Evolutionary conservation across 116 monocot species (phyloP), one percentile per base, ranked within the genome.

Genomic region (Papilionanthe hybrid): DNA sequence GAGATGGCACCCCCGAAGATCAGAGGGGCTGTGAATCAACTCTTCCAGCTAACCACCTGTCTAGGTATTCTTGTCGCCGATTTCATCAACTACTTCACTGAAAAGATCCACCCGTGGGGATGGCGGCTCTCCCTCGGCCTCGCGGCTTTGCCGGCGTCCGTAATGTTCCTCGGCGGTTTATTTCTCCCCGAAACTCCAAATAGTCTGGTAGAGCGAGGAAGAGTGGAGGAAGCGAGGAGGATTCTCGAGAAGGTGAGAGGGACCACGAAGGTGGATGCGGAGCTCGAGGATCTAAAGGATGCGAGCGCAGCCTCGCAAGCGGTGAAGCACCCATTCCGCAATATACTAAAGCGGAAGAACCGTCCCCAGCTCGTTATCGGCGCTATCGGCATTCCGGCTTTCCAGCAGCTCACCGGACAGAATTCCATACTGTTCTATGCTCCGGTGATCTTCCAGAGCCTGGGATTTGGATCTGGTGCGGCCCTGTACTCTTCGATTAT

Each of bases 81-180:
- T 55, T 12, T 98, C 25, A 87, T 94, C 72, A 98, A 94, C 90
- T 98, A 94, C 86, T 91, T 88, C 91, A 93, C 92, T 2, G 97
- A 90, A 69, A 65, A 83, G 71, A 42, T 94, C 55, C 98, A 94
- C 49, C 98, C 93, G 0, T 94, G 98, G 98, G 98, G 98, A 32
- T 98, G 98, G 98, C 69, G 98, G 68, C 85, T 98, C 1, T 98
- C 98, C 11, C 93, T 98, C 10, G 98, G 98, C 9, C 85, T 98
- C 32, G 95, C 95, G 43, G 85, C 85, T 18, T 90, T 85, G 0
- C 93, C 96, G 1, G 93, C 96, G 0, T 83, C 80, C 1, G 82
- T 93, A 67, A 96, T 96, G 92, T 96, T 96, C 42, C 42, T 93
- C 6, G 92, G 96, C 1, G 96, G 88, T 7, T 12, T 86, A 13